A percentile compares a stretch with the other conserved stretches of the same genome.
These are phyloP conservation scores for Candida hungchunana DNA, from an alignment of 805 yeast species.

Conservation along the genomic window DNA sequence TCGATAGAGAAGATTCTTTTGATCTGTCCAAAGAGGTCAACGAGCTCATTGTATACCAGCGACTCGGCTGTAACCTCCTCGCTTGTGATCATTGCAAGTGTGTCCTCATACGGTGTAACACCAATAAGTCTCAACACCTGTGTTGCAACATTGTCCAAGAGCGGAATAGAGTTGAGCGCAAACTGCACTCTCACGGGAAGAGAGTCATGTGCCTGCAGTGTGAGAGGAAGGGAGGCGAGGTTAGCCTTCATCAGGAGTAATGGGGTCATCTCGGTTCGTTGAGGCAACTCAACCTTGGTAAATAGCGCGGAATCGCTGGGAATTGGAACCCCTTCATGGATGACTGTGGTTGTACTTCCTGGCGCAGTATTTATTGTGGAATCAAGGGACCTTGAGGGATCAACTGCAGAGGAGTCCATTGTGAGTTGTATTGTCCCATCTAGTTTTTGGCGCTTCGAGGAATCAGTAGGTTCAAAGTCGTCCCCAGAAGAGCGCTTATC, in stretches of 20 bases:
- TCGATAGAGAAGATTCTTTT: conserved; percentile 62
- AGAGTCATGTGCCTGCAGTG: conserved; percentile 51
- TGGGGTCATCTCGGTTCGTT: conserved; percentile 13
- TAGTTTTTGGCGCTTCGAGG: background rate
- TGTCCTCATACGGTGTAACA: conserved; percentile 70
- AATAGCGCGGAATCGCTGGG: conserved; percentile 24
- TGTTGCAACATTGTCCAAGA: conserved; percentile 75
- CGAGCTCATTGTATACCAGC: conserved; percentile 57
- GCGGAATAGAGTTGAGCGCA: conserved; percentile 63
- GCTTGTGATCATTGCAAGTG: conserved; percentile 63
- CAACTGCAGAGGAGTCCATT: too few relatives aligned
- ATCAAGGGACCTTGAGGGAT: too few relatives aligned
- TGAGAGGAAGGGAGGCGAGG: conserved; percentile 56
- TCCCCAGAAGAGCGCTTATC: conserved; percentile 1
- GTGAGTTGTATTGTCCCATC: background rate
- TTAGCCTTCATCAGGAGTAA: conserved; percentile 38
- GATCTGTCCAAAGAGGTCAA: conserved; percentile 75
- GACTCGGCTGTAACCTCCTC: conserved; percentile 63
- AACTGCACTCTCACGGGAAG: conserved; percentile 54
- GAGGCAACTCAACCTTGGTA: conserved; percentile 9
- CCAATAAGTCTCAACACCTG: conserved; percentile 74
- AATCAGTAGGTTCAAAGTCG: background rate
- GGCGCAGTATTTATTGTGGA: too few relatives aligned
- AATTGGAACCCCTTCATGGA: conserved; percentile 18
- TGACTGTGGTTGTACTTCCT: too few relatives aligned